Evolutionary conservation across 1,139 yeast genomes (phyloP), one percentile per base, ranked within the genome.

Genomic region (Pichia sp.): DNA sequence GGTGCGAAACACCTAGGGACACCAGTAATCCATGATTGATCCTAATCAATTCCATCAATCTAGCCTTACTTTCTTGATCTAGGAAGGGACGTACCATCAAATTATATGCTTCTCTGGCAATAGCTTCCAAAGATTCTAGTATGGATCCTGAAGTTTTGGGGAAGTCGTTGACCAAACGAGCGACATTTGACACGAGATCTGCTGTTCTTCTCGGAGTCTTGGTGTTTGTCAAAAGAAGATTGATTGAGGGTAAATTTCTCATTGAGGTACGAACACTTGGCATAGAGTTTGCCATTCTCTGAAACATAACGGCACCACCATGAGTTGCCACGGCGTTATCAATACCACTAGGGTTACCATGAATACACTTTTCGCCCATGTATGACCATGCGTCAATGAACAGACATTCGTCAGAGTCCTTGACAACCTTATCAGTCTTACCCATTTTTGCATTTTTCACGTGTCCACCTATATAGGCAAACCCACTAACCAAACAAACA

Each of bases 261-360:
- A 80, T 75, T 14, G 74, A 67, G 2, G 81, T 74, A 41, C 85
- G 64, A 14, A 74, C 73, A 30, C 79, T 69, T 18, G 85, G 84
- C 22, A 65, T 56, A 4, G 76, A 74, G 40, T 61, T 63, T 29
- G 62, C 65, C 63, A 63, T 64, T 50, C 94, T 71, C 59, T 82
- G 91, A 62, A 78, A 91, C 74, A 82, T 68, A 1, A 91, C 95
- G 0, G 97, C 97, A 30, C 96, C 96, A 20, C 99, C 99, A 48
- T 79, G 78, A 0, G 96, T 82, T 4, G 98, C 94, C 34, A 91
- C 96, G 0, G 96, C 88, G 53, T 91, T 91, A 56, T 91, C 99
- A 38, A 93, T 87, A 13, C 99, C 99, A 16, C 94, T 81, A 10
- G 99, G 99, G 49, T 84, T 88, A 1, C 98, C 98, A 55, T 91